Base-by-base conservation (phyloP, 139 green algal genomes). In the Limnomonas spitsbergensis region DNA sequence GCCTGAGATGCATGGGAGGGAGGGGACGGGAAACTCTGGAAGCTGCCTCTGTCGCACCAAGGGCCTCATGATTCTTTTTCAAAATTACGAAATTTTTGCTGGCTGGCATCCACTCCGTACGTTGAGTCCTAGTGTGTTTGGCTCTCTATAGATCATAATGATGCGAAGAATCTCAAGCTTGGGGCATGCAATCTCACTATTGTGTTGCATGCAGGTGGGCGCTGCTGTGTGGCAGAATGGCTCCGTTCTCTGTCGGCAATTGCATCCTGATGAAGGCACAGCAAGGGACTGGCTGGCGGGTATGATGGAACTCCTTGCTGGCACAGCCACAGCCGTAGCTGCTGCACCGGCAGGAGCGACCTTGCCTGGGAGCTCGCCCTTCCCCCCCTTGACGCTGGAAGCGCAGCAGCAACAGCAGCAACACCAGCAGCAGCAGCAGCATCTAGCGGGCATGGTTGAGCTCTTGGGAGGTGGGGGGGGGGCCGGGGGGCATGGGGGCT, bases 351-450 rank as follows among this genome's bases (percentile, higher is more conserved):
- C 47, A 61, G 47, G 47, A 29, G 47, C 47, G 20, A 20, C 20
- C 47, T 29, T 29, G 14, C 14, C 14, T 61, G 47, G 14, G 14
- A 29, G 14, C 47, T 61, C 47, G 14, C 20, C 47, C 47, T 20
- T 61, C 47, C 47, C 47, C 47, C 47, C 47, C 14, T 29, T 61
- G 47, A 61, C 20, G 14, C 20, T 61, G 20, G 47, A 61, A 29
- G 47, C 47, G 14, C 47, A 61, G 47, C 47, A 61, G 47, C 47
- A 61, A 61, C 47, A 61, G 20, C 47, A 61, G 47, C 47, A 61
- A 20, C 47, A 61, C 14, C 47, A 61, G 47, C 47, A 29, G 47
- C 47, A 61, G 47, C 47, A 61, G 20, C 47, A 61, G 20, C 47
- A 61, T 14, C 47, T 29, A 20, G 14, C 14, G 47, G 14, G 20